A percentile compares a stretch with the other conserved stretches of the same genome.
phyloP scores from a whole-genome alignment of 805 yeast genomes.

The Candida gorgasii region DNA sequence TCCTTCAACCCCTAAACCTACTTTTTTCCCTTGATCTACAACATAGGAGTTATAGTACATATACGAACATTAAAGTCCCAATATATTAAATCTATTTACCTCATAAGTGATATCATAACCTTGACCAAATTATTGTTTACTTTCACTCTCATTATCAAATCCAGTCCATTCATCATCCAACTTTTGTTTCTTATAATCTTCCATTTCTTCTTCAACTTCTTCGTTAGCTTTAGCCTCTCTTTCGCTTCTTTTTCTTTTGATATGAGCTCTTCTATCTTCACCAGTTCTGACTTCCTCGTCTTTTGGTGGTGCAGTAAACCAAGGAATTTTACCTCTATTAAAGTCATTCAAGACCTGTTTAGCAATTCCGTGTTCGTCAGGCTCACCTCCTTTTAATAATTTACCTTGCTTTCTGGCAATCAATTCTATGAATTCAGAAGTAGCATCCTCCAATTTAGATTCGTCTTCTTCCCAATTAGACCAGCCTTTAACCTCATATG shows the following conservation, averaged over 20 bases:
- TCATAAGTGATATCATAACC: too few relatives aligned
- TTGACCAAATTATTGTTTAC: too few relatives aligned
- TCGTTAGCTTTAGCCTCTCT: constrained; percentile 38
- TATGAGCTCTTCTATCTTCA: constrained; percentile 54
- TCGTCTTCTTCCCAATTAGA: constrained; percentile 41
- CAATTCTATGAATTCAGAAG: constrained; percentile 77
- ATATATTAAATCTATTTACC: constrained; percentile 6
- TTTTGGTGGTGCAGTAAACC: constrained; percentile 95
- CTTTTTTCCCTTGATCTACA: constrained; percentile 1
- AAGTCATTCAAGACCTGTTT: constrained; percentile 90
- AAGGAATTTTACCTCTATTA: constrained; percentile 96
- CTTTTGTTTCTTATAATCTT: constrained; percentile 20
- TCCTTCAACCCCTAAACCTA: constrained; percentile 27
- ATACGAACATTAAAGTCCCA: constrained; percentile 5
- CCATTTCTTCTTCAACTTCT: constrained; percentile 21
- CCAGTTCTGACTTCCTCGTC: constrained; percentile 60
- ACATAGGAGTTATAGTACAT: not conserved
- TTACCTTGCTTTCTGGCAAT: constrained; percentile 93
- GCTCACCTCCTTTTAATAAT: constrained; percentile 94
- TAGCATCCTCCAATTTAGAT: constrained; percentile 48
- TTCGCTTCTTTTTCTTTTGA: constrained; percentile 55
- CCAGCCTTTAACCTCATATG: constrained; percentile 96
- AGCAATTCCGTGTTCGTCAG: constrained; percentile 91
- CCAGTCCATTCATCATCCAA: constrained; percentile 28
- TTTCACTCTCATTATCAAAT: constrained; percentile 19